Conservation (phyloP, 2,329 filamentous ascomycete species). For the Fusarium nematophilum region DNA sequence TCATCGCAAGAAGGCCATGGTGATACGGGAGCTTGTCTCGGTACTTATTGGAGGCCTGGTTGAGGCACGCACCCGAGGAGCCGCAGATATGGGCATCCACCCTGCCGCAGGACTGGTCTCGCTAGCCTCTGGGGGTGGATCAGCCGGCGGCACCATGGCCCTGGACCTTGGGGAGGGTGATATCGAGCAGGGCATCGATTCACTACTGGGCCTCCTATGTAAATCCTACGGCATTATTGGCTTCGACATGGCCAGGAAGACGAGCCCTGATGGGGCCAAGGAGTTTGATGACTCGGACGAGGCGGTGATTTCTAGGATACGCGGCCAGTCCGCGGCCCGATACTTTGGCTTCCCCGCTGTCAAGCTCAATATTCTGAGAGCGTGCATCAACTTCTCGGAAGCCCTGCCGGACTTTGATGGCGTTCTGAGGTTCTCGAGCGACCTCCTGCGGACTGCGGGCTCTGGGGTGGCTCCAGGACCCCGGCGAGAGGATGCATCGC, state of each 20-base stretch:
- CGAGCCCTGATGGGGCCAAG: constrained; percentile 37
- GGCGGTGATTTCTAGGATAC: constrained; percentile 67
- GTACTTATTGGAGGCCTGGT: constrained; percentile 86
- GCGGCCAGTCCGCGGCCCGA: constrained; percentile 67
- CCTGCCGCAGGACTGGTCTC: constrained; percentile 88
- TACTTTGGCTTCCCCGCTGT: constrained; percentile 81
- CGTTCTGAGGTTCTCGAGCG: constrained; percentile 87
- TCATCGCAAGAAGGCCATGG: constrained; percentile 89
- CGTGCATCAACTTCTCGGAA: constrained; percentile 95
- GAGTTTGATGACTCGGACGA: constrained; percentile 60
- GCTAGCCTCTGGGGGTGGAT: constrained; percentile 67
- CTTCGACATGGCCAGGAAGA: constrained; percentile 52
- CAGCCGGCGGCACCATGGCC: constrained; percentile 62
- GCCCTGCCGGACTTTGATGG: constrained; percentile 92
- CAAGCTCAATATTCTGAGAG: constrained; percentile 87
- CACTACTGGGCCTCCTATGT: constrained; percentile 70
- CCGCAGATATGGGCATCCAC: constrained; percentile 96
- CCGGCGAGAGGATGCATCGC: constrained; percentile 74
- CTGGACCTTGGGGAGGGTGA: constrained; percentile 73
- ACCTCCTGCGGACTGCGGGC: constrained; percentile 84
- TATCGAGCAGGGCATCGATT: constrained; percentile 73
- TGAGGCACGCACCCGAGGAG: constrained; percentile 90
- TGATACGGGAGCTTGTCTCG: constrained; percentile 85
- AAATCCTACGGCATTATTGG: constrained; percentile 73
- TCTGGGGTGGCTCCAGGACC: constrained; percentile 80